Base-by-base conservation (phyloP, 768 basidiomycete genomes). In the Daedaleopsis sinensis region DNA sequence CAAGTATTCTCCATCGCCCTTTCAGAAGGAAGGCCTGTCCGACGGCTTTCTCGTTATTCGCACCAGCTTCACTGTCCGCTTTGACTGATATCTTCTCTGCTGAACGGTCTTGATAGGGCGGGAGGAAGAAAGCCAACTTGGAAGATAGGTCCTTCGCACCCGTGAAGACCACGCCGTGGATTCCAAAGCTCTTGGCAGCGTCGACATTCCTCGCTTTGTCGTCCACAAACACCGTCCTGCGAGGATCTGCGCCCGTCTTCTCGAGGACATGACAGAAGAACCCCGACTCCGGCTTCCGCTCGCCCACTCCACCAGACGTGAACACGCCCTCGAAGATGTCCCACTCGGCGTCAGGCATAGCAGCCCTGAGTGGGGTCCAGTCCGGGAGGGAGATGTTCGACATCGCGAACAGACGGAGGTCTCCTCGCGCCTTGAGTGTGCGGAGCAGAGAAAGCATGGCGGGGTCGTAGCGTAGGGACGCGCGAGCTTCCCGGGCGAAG, bases 331-430 rank as follows among this genome's bases (percentile, higher is more conserved):
- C 82, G 57, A 84, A 85, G 57, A 32, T 13, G 48, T 43, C 15
- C 42, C 12, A 43, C 2, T 43, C 3, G 42, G n/a, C 12, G 4
- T 43, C 8, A 7, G 13, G 16, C 13, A 32, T 15, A 15, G 21
- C 48, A 21, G 21, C 48, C 27, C 27, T 32, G 27, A 32, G 27
- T 32, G 27, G 7, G 48, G 75, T 70, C 64, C 76, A 83, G 63
- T 86, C 84, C 5, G 82, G 82, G 0, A 72, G 62, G 18, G 84
- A 84, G 32, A 86, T 84, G 67, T 86, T 86, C 27, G 83, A 84
- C 83, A 85, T 83, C 38, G 83, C 83, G 54, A 79, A 84, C 39
- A 85, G 74, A n/a, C 70, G 74, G 2, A 83, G 70, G 7, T 68
- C 55, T 19, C 71, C 72, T 57, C 76, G 72, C 10, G 62, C 60